Percentiles rank a stretch among this genome's conserved stretches.
phyloP scores from a whole-genome alignment of 2,329 filamentous ascomycete species.

The Colletotrichum lentis region DNA sequence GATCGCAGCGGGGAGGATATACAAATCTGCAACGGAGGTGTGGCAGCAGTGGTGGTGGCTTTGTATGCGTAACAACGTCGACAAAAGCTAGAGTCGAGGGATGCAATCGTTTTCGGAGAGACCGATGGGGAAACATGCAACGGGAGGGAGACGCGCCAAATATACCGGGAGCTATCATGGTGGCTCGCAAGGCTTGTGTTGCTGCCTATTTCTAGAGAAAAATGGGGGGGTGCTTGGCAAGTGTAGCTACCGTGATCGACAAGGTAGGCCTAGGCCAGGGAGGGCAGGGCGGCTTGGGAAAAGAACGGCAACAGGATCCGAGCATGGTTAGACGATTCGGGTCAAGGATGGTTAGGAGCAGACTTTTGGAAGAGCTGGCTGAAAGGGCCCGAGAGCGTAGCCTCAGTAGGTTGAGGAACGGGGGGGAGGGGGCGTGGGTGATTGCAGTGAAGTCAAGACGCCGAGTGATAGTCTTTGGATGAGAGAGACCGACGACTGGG shows the following conservation, averaged over 20 bases:
- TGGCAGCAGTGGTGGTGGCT: background rate
- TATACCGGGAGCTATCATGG: conserved; percentile 10
- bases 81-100: conserved; percentile 16
- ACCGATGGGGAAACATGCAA: background rate
- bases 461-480: background rate
- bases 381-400: conserved; percentile 12
- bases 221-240: background rate
- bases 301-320: conserved; percentile 31
- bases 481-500: background rate
- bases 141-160: conserved; percentile 8
- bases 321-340: conserved; percentile 16
- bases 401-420: background rate
- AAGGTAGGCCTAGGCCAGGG: conserved; percentile 9
- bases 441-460: conserved; percentile 4
- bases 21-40: background rate
- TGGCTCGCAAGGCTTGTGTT: conserved; percentile 5
- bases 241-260: conserved; percentile 2
- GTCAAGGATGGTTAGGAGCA: conserved; percentile 29
- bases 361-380: conserved; percentile 31
- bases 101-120: conserved; percentile 17
- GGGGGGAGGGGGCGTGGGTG: background rate
- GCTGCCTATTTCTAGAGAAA: background rate
- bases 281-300: conserved; percentile 7
- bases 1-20: background rate
- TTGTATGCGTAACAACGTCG: conserved; percentile 5